Conservation (phyloP, 2,329 filamentous ascomycete species). For the Teratosphaeria epicoccoides region DNA sequence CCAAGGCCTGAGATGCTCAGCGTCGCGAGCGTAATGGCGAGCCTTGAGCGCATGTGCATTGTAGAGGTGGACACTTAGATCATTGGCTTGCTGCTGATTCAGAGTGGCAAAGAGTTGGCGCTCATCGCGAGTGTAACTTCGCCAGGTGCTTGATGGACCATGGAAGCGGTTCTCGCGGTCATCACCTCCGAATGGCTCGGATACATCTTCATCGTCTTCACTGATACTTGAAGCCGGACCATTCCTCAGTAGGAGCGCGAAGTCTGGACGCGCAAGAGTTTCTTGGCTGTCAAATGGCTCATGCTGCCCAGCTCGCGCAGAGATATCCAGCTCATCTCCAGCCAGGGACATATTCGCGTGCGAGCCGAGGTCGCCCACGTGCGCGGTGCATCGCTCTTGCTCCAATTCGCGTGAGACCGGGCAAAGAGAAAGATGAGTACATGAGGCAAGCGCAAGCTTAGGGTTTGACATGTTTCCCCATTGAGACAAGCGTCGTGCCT, state of each 20-base stretch:
- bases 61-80: conserved; percentile 69
- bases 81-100: conserved; percentile 50
- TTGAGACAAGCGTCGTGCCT: background rate
- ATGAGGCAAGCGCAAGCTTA: background rate
- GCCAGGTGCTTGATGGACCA: conserved; percentile 60
- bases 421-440: no score
- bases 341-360: conserved; percentile 11
- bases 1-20: conserved; percentile 20
- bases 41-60: conserved; percentile 62
- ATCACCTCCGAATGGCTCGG: conserved; percentile 4
- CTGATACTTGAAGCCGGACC: background rate
- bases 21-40: conserved; percentile 21
- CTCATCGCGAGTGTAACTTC: conserved; percentile 49
- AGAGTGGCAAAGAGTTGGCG: conserved; percentile 53
- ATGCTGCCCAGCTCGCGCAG: background rate
- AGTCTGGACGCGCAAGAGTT: background rate
- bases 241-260: background rate
- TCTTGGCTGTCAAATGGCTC: background rate
- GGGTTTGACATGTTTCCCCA: background rate
- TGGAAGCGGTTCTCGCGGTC: conserved; percentile 53
- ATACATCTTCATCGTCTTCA: background rate
- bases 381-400: background rate
- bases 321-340: conserved; percentile 7
- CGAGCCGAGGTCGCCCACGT: background rate
- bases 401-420: background rate